phyloP scores from a whole-genome alignment of 352 stramenopile species.

The Pythium diclinum region DNA sequence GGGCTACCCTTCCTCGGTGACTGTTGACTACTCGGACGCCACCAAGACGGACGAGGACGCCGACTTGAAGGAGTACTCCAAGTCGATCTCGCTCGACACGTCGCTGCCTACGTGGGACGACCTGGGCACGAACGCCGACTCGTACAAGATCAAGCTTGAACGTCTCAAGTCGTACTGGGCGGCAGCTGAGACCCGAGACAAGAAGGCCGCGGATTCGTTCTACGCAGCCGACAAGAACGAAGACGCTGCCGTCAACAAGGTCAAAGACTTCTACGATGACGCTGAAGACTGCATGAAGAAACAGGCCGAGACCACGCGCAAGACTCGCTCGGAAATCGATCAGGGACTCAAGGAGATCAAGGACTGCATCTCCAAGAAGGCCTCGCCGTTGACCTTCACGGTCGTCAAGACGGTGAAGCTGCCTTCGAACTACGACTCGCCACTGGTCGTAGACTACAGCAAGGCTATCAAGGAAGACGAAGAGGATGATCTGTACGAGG shows the following conservation, averaged over 20 bases:
- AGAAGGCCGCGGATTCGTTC: conserved; percentile 5
- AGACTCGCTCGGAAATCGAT: neutral
- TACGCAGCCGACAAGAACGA: neutral
- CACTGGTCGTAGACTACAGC: neutral
- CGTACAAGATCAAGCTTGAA: neutral
- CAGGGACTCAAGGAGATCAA: neutral
- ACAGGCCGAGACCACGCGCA: neutral
- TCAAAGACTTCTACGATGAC: conserved; percentile 13
- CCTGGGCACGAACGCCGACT: neutral
- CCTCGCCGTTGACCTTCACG: neutral
- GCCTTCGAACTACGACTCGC: neutral
- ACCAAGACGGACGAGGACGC: neutral
- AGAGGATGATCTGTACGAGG: neutral
- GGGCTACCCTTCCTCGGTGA: neutral
- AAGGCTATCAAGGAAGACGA: neutral
- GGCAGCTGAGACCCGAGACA: conserved; percentile 8
- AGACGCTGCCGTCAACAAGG: neutral
- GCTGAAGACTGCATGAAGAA: conserved; percentile 14
- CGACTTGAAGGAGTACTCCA: neutral
- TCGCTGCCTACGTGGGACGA: neutral
- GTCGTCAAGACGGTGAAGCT: neutral
- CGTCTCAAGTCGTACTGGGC: conserved; percentile 2
- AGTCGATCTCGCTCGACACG: neutral
- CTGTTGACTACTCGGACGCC: neutral
- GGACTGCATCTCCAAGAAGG: conserved; percentile 8